Evolutionary conservation across 805 yeast genomes (phyloP).

Genomic region (Ogataea nitratoaversa): DNA sequence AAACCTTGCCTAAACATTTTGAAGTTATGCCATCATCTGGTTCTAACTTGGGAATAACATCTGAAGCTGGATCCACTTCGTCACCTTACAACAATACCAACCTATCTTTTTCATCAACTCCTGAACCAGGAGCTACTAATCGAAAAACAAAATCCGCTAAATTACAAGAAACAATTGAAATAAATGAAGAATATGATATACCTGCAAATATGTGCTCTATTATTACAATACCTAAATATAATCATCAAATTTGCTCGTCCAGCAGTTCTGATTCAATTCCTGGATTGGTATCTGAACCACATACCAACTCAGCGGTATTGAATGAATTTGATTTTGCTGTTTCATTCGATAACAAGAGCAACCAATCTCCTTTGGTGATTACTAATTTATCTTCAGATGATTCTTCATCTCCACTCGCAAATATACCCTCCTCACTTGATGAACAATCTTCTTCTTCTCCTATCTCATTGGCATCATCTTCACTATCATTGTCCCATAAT

Average conservation of each 20-base stretch:
- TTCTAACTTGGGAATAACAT: conserved; percentile 1
- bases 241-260: conserved; percentile 6
- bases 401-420: neutral
- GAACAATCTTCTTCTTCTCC: neutral
- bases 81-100: neutral
- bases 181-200: conserved; percentile 18
- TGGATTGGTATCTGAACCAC: no score
- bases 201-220: conserved; percentile 27
- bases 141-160: neutral
- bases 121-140: no score
- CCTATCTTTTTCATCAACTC: no score
- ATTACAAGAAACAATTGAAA: conserved; percentile 1
- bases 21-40: conserved; percentile 19
- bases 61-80: neutral
- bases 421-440: neutral
- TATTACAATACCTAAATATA: conserved; percentile 22
- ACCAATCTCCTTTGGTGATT: neutral
- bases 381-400: neutral
- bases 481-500: neutral
- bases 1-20: conserved; percentile 26
- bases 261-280: neutral
- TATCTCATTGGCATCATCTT: neutral
- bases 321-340: conserved; percentile 12
- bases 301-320: no score
- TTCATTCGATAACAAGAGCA: conserved; percentile 1